Evolutionary conservation across 176 grass and related monocot genomes (phyloP).

Genomic region (Guadua angustifolia): DNA sequence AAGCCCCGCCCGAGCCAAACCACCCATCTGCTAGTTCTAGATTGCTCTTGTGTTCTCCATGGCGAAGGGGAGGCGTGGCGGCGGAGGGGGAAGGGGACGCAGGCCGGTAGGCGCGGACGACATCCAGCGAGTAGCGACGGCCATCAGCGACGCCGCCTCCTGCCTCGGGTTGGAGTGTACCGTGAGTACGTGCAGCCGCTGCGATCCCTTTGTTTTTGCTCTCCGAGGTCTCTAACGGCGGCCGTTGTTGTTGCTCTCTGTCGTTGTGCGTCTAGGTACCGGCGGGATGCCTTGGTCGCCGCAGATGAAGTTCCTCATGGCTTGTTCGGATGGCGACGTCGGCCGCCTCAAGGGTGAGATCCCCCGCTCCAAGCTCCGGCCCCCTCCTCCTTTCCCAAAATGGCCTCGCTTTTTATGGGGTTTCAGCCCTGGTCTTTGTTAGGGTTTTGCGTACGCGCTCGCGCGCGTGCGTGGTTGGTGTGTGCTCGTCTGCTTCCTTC

Average conservation of each 20-base stretch:
- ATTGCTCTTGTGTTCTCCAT: conserved; percentile 4
- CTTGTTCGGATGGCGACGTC: conserved; percentile 24
- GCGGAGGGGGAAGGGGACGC: too few species aligned
- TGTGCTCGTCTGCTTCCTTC: background rate
- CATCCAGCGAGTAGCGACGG: background rate
- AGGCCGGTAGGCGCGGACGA: background rate
- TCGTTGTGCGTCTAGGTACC: background rate
- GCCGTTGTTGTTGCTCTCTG: background rate
- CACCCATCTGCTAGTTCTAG: background rate
- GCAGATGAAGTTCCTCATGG: conserved; percentile 21
- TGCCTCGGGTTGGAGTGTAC: background rate
- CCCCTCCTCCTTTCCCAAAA: background rate
- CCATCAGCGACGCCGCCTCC: background rate
- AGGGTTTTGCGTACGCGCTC: background rate
- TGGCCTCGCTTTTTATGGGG: background rate
- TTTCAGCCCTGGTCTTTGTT: background rate
- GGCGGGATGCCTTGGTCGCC: background rate
- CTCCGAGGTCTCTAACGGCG: background rate
- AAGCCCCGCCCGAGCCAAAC: background rate
- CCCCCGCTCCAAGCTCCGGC: background rate
- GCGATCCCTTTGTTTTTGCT: background rate
- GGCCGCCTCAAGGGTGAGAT: conserved; percentile 32
- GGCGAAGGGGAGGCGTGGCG: conserved; percentile 31
- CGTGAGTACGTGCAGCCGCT: conserved; percentile 5
- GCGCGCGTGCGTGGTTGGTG: background rate